Evolutionary conservation across 208 protist species (phyloP).

Genomic region (Acanthamoeba royreba): DNA sequence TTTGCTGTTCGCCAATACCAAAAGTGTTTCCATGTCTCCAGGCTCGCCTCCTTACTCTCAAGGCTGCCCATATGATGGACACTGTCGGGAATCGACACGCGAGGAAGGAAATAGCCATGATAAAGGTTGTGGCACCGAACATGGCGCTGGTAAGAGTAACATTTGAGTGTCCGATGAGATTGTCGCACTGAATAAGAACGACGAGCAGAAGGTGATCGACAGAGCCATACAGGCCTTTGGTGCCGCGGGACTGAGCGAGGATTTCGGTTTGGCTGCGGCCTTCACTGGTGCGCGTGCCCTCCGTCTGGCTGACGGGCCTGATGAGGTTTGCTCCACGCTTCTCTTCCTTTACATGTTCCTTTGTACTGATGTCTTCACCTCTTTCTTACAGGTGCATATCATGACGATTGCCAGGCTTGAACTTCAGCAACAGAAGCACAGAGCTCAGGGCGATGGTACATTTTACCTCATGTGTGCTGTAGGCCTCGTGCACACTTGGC

Average conservation of each 20-base stretch:
- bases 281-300: conserved; percentile 69
- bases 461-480: neutral
- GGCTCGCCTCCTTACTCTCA: conserved; percentile 73
- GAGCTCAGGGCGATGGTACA: neutral
- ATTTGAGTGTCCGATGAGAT: neutral
- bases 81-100: conserved; percentile 58
- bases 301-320: conserved; percentile 78
- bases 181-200: neutral
- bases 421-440: neutral
- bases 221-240: conserved; percentile 77
- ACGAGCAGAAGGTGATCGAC: conserved; percentile 70
- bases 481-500: neutral
- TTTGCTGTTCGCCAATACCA: neutral
- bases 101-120: conserved; percentile 63
- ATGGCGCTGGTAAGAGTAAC: conserved; percentile 51
- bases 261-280: conserved; percentile 68
- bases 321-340: conserved; percentile 62
- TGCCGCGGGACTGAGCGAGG: conserved; percentile 62
- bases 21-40: too few relatives aligned
- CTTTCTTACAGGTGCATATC: conserved; percentile 21
- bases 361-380: neutral
- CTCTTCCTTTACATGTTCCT: neutral
- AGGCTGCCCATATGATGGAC: conserved; percentile 71
- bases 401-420: conserved; percentile 55
- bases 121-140: conserved; percentile 74